Base-by-base conservation (phyloP, 2,329 filamentous ascomycete species). In the Metarhizium rileyi region DNA sequence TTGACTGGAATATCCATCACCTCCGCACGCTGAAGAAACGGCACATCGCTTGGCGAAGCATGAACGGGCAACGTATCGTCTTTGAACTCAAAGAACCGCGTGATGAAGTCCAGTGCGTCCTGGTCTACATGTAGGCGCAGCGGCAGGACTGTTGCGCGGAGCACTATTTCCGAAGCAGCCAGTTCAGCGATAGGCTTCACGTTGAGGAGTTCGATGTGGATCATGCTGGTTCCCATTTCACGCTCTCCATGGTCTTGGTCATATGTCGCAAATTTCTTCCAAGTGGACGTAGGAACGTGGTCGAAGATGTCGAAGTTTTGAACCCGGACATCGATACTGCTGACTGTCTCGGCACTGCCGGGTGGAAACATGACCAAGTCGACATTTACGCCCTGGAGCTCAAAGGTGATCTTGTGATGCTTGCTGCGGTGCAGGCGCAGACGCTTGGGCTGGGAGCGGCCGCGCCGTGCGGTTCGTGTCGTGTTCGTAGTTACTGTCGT, bases 251-350 rank as follows among this genome's bases (percentile, higher is more conserved):
- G 84, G 62, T 94, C 89, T 52, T 87, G 82, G 70, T 95, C 87
- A 59, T 95, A 96, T 0, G 91, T 97, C 14, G 89, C 84, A 68
- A 98, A 98, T 64, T 96, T 98, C 66, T 87, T 94, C 94, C 94
- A 98, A 0, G 91, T 96, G 3, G 93, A 98, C 0, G 89, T 91
- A 2, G 90, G 89, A 2, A 98, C 79, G 61, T 96, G 89, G 64
- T 98, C 93, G 54, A 93, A 95, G 16, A 98, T 83, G 57, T 95
- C 90, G 12, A 98, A 73, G 51, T 93, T 85, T 36, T 81, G 78
- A 10, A 98, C 75, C 8, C 89, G 82, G 30, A 97, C 72, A 64
- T 96, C 88, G 35, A 97, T 73, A 20, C 90, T 94, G 64, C 84
- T 95, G 62, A 95, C 80, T 0, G 89, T 93, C 65, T 96, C 90